Evolutionary conservation across 805 yeast species (phyloP).

Genomic region (Barnettozyma botsteinii): DNA sequence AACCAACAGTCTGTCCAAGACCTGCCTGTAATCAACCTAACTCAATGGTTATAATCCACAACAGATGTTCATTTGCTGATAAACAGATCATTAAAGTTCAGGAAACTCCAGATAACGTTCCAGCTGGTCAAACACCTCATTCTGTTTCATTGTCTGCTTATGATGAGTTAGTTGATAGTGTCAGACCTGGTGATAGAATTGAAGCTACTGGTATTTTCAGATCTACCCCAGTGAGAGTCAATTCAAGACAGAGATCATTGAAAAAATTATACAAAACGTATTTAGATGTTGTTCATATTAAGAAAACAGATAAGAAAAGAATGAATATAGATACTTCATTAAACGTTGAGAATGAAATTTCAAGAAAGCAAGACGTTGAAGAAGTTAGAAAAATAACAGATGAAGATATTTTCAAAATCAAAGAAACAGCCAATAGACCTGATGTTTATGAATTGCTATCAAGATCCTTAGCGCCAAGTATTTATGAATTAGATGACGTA

Average conservation of each 20-base stretch:
- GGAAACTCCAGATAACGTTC: constrained; percentile 93
- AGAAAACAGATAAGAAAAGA: constrained; percentile 76
- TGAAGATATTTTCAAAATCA: constrained; percentile 63
- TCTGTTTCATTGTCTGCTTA: constrained; percentile 89
- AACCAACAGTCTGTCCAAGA: constrained; percentile 92
- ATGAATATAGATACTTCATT: constrained; percentile 78
- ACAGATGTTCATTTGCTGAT: constrained; percentile 89
- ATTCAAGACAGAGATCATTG: constrained; percentile 76
- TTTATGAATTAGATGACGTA: constrained; percentile 93
- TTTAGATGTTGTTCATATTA: constrained; percentile 88
- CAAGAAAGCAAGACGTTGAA: constrained; percentile 66
- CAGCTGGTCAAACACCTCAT: constrained; percentile 98
- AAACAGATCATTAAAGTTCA: constrained; percentile 92
- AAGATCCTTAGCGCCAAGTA: constrained; percentile 93
- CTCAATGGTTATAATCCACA: constrained; percentile 88
- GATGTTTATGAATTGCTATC: constrained; percentile 85
- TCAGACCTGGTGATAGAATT: constrained; percentile 94
- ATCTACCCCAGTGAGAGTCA: constrained; percentile 85
- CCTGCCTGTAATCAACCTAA: constrained; percentile 73
- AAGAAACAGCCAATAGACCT: constrained; percentile 53
- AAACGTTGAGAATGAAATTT: constrained; percentile 35
- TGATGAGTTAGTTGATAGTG: constrained; percentile 90
- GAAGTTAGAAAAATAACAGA: constrained; percentile 65
- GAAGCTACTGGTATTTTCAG: constrained; percentile 95
- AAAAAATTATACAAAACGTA: constrained; percentile 87